A percentile compares a stretch with the other conserved stretches of the same genome.
phyloP scores from a whole-genome alignment of 2,329 filamentous ascomycete species.

The Alternaria incomplexa region DNA sequence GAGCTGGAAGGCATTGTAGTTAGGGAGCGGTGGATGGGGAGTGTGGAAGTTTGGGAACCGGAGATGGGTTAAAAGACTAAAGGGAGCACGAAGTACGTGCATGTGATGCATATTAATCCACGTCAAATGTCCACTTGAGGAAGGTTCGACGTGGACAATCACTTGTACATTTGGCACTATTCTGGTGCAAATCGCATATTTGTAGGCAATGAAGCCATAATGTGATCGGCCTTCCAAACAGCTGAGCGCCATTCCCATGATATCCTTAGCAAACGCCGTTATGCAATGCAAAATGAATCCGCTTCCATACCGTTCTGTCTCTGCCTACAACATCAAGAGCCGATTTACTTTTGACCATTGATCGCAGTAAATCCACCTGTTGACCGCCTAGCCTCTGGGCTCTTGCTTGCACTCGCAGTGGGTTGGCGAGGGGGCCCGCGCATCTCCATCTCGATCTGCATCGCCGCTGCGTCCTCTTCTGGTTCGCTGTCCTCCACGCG shows the following conservation, averaged over 20 bases:
- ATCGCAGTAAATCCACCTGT: constrained; percentile 42
- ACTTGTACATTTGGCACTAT: not conserved
- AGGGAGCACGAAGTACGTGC: not conserved
- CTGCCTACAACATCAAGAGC: not conserved
- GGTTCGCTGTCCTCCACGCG: constrained; percentile 29
- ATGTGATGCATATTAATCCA: not conserved
- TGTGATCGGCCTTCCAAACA: not conserved
- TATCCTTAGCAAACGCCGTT: constrained; percentile 9
- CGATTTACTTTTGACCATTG: constrained; percentile 30
- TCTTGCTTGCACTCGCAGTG: constrained; percentile 1
- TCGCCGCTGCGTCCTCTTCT: constrained; percentile 40
- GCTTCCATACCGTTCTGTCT: not conserved
- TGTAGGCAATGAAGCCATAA: not conserved
- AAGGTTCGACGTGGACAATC: not conserved
- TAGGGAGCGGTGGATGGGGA: constrained; percentile 26
- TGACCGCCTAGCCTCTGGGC: constrained; percentile 19
- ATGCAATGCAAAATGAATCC: constrained; percentile 10
- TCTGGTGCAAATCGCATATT: not conserved
- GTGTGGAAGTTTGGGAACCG: constrained; percentile 38
- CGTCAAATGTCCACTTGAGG: not conserved
- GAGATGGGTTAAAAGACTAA: not conserved
- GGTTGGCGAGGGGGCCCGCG: constrained; percentile 30
- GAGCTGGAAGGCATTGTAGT: constrained; percentile 46
- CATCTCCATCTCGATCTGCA: constrained; percentile 51
- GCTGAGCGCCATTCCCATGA: not conserved